A percentile compares a stretch with the other conserved stretches of the same genome.
Conservation (phyloP, 108 stramenopile genomes). For the Parietichytrium sp. region DNA sequence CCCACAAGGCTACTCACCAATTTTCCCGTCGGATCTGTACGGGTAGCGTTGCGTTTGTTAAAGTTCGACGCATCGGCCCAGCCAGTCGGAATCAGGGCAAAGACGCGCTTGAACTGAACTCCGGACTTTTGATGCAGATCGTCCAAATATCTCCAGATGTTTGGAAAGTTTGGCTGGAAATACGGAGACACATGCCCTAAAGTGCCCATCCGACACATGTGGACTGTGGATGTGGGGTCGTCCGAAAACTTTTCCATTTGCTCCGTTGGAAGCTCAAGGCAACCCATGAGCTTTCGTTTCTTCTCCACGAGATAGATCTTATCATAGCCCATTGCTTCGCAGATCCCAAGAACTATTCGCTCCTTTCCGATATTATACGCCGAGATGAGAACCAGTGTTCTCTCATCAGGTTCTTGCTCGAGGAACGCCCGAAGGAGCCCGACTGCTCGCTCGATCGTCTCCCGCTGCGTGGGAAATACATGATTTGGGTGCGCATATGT, state of each 20-base stretch:
- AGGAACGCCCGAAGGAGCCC: constrained; percentile 49
- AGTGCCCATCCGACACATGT: constrained; percentile 64
- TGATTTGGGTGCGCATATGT: constrained; percentile 72
- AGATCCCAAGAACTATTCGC: constrained; percentile 61
- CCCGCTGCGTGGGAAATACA: constrained; percentile 61
- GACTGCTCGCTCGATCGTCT: constrained; percentile 59
- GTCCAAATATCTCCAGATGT: constrained; percentile 53
- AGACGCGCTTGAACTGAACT: constrained; percentile 54
- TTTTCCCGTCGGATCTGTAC: constrained; percentile 34
- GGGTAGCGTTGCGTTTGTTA: constrained; percentile 62
- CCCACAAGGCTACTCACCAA: background rate
- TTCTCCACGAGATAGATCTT: constrained; percentile 55
- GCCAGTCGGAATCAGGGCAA: constrained; percentile 71
- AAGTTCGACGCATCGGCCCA: constrained; percentile 68
- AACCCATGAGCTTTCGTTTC: constrained; percentile 60
- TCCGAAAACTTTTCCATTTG: constrained; percentile 47
- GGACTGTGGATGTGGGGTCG: constrained; percentile 60
- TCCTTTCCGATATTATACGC: constrained; percentile 73
- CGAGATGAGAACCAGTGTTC: constrained; percentile 62
- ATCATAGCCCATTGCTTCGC: constrained; percentile 49
- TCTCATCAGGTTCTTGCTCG: background rate
- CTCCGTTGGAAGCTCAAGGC: constrained; percentile 47
- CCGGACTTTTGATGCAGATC: constrained; percentile 41
- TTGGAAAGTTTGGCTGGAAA: constrained; percentile 64
- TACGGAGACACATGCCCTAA: constrained; percentile 67